Percentiles rank a stretch among this genome's conserved stretches.
Evolutionary conservation across 2,329 filamentous ascomycete genomes (phyloP).

Genomic region (Cercospora sp.): DNA sequence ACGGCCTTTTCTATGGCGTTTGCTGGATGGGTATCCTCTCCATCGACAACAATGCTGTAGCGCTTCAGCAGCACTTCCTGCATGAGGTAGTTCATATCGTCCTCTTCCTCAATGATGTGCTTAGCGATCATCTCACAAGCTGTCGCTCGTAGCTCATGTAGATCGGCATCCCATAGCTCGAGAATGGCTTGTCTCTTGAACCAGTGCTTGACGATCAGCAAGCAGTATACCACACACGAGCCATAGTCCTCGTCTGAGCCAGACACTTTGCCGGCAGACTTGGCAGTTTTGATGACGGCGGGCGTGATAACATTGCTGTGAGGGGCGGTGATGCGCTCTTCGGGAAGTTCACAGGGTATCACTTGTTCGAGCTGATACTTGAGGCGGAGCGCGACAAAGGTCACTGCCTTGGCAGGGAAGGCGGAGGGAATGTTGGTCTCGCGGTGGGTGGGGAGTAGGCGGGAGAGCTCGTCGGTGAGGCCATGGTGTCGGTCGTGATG

Average conservation of each 20-base stretch:
- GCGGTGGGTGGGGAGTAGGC: slow-evolving; percentile 64
- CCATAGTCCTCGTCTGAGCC: slow-evolving; percentile 56
- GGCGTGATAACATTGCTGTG: slow-evolving; percentile 84
- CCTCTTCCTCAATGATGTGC: slow-evolving; percentile 77
- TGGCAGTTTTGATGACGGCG: slow-evolving; percentile 76
- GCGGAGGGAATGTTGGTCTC: slow-evolving; percentile 61
- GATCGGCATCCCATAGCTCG: slow-evolving; percentile 89
- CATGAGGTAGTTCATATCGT: slow-evolving; percentile 75
- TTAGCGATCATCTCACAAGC: slow-evolving; percentile 95
- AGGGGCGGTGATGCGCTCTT: slow-evolving; percentile 70
- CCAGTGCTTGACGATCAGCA: slow-evolving; percentile 73
- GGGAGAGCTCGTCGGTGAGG: slow-evolving; percentile 46
- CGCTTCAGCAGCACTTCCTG: slow-evolving; percentile 81
- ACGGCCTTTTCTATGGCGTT: slow-evolving; percentile 94
- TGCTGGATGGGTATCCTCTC: slow-evolving; percentile 68
- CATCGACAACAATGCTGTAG: slow-evolving; percentile 77
- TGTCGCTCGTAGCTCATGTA: slow-evolving; percentile 74
- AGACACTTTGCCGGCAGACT: slow-evolving; percentile 64
- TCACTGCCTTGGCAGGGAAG: slow-evolving; percentile 76
- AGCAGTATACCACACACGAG: slow-evolving; percentile 79
- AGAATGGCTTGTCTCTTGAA: slow-evolving; percentile 75
- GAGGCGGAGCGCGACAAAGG: slow-evolving; percentile 82
- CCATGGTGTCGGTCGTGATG: slow-evolving; percentile 42
- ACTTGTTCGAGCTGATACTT: slow-evolving; percentile 89
- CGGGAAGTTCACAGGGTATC: slow-evolving; percentile 85